A percentile compares a stretch with the other conserved stretches of the same genome.
phyloP scores from a whole-genome alignment of 805 yeast genomes.

The Wickerhamiella domercqiae region DNA sequence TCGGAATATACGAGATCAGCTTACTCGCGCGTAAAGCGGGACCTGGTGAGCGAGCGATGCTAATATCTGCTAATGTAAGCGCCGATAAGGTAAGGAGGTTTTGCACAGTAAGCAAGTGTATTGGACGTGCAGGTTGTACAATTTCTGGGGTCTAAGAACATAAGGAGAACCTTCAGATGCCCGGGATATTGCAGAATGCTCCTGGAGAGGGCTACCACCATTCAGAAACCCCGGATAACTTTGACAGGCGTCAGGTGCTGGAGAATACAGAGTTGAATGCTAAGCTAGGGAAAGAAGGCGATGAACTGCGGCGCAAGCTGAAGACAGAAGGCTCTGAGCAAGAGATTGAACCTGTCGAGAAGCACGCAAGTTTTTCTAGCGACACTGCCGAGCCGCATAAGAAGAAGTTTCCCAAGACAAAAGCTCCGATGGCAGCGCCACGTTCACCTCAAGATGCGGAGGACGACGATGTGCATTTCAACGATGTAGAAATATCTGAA shows the following conservation, averaged over 20 bases:
- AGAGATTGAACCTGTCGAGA: neutral
- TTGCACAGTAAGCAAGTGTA: too few relatives aligned
- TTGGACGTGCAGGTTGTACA: too few relatives aligned
- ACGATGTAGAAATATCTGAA: conserved; percentile 15
- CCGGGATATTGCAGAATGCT: conserved; percentile 12
- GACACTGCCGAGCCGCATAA: conserved; percentile 2
- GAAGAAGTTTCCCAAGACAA: conserved; percentile 17
- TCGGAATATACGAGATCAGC: too few relatives aligned
- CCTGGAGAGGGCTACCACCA: neutral
- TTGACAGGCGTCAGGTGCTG: conserved; percentile 51
- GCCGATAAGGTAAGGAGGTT: too few relatives aligned
- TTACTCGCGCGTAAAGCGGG: too few relatives aligned
- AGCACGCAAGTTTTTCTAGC: neutral
- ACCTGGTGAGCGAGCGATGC: too few relatives aligned
- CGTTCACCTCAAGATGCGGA: conserved; percentile 11
- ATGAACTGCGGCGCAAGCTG: conserved; percentile 9
- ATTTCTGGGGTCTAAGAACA: too few relatives aligned
- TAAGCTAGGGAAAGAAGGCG: conserved; percentile 16
- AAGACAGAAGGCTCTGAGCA: conserved; percentile 1
- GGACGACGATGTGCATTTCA: conserved; percentile 12
- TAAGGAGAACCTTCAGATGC: too few relatives aligned
- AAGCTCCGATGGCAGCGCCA: conserved; percentile 16
- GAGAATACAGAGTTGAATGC: conserved; percentile 70
- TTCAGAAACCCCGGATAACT: conserved; percentile 4
- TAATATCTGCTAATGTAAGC: too few relatives aligned